phyloP scores from a whole-genome alignment of 2,329 filamentous ascomycete species.

The Cladosporium sphaerospermum region DNA sequence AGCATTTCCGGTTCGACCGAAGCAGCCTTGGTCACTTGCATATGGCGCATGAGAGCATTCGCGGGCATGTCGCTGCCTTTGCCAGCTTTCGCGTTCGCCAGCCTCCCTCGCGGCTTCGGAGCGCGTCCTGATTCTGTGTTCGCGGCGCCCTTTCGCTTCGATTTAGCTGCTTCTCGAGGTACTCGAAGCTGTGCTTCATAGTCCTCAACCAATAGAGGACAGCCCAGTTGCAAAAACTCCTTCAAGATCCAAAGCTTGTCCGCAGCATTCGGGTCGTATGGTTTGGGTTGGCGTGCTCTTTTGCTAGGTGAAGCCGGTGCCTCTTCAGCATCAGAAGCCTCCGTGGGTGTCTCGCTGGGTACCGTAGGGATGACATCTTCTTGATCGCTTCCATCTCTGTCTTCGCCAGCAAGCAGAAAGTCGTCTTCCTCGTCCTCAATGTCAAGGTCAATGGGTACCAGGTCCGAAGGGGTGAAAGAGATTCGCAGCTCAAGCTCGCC shows the following conservation, averaged over 20 bases:
- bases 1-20: background rate
- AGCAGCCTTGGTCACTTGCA: constrained; percentile 16
- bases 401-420: constrained; percentile 33
- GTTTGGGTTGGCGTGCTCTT: constrained; percentile 38
- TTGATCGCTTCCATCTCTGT: constrained; percentile 30
- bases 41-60: constrained; percentile 18
- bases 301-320: constrained; percentile 24
- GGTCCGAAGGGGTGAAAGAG: constrained; percentile 65
- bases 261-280: constrained; percentile 60
- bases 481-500: constrained; percentile 70
- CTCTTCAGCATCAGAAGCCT: constrained; percentile 25
- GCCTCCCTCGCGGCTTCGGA: constrained; percentile 13
- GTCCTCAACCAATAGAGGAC: constrained; percentile 58
- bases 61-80: constrained; percentile 11
- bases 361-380: constrained; percentile 19
- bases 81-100: constrained; percentile 12
- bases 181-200: constrained; percentile 50
- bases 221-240: constrained; percentile 56
- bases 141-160: constrained; percentile 20
- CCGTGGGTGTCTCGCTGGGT: constrained; percentile 15
- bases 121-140: constrained; percentile 15
- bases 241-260: constrained; percentile 66
- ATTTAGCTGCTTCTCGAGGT: constrained; percentile 24
- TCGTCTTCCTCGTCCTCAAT: constrained; percentile 62
- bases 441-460: constrained; percentile 72